Evolutionary conservation across 768 basidiomycete species (phyloP).

Genomic region (Neoboletus brunneissimus): DNA sequence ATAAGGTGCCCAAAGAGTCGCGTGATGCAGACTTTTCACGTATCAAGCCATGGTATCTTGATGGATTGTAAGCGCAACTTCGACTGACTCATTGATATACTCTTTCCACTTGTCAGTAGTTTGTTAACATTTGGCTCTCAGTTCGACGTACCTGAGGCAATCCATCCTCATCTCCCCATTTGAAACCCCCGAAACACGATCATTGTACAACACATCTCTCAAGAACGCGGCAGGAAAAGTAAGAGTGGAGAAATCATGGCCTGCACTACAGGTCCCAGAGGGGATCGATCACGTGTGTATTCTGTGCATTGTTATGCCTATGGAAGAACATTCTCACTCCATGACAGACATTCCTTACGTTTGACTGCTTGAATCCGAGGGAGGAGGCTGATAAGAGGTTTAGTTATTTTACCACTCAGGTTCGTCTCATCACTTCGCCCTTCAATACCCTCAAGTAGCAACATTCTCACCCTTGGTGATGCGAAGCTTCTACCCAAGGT

Average conservation of each 20-base stretch:
- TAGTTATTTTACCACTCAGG: slow-evolving; percentile 83
- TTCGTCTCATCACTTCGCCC: slow-evolving; percentile 25
- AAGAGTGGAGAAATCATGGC: slow-evolving; percentile 63
- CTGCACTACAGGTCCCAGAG: slow-evolving; percentile 73
- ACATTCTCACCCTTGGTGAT: not conserved
- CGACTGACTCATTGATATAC: slow-evolving; percentile 54
- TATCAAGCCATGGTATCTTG: slow-evolving; percentile 97
- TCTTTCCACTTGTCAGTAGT: slow-evolving; percentile 45
- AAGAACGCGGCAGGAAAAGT: slow-evolving; percentile 86
- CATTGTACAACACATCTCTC: slow-evolving; percentile 70
- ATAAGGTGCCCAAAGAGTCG: slow-evolving; percentile 88
- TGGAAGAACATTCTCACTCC: not conserved
- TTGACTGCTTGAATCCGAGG: slow-evolving; percentile 66
- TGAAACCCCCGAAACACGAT: slow-evolving; percentile 85
- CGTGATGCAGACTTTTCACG: slow-evolving; percentile 95
- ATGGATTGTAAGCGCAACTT: slow-evolving; percentile 72
- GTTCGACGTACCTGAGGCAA: slow-evolving; percentile 85
- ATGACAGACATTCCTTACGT: slow-evolving; percentile 64
- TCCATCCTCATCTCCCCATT: slow-evolving; percentile 83
- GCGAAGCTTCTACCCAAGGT: slow-evolving; percentile 75
- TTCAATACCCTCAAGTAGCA: not conserved
- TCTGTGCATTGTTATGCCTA: not conserved
- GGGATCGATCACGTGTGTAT: slow-evolving; percentile 75
- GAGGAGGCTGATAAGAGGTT: slow-evolving; percentile 89
- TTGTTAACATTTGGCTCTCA: slow-evolving; percentile 28